Evolutionary conservation across 2,329 filamentous ascomycete genomes (phyloP).

Genomic region (Sporothrix sp.): DNA sequence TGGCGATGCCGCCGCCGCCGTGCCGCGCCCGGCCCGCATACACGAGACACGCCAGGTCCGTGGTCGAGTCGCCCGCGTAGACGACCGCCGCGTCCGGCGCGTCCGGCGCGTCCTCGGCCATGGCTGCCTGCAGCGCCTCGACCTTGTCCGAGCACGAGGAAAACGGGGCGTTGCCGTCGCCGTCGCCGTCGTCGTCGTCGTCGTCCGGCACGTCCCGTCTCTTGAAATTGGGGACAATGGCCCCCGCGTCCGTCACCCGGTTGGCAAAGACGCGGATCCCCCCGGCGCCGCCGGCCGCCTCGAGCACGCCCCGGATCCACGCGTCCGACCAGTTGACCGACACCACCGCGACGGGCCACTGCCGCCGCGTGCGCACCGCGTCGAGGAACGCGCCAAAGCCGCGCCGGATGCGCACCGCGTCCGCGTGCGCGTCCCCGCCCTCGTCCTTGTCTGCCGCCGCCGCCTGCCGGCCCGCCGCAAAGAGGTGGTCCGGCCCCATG

Average conservation of each 20-base stretch:
- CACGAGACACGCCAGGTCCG: conserved; percentile 45
- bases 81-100: conserved; percentile 20
- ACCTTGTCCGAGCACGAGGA: conserved; percentile 39
- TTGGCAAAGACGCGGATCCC: conserved; percentile 35
- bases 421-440: not conserved
- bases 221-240: conserved; percentile 31
- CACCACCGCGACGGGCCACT: conserved; percentile 34
- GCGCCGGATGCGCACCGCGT: conserved; percentile 1
- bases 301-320: conserved; percentile 25
- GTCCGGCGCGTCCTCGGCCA: conserved; percentile 12
- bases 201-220: conserved; percentile 16
- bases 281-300: conserved; percentile 9
- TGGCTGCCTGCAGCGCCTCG: conserved; percentile 28
- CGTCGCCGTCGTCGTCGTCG: conserved; percentile 14
- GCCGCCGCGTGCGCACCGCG: conserved; percentile 19
- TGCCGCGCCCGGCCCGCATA: not conserved
- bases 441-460: conserved; percentile 22
- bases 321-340: conserved; percentile 34
- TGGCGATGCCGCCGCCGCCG: conserved; percentile 34
- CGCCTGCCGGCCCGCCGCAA: conserved; percentile 26
- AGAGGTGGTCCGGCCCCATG: conserved; percentile 26
- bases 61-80: conserved; percentile 51
- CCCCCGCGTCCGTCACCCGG: conserved; percentile 29
- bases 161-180: conserved; percentile 15
- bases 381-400: conserved; percentile 21